Base-by-base conservation (phyloP, 768 basidiomycete species). In the Pisolithus orientalis region DNA sequence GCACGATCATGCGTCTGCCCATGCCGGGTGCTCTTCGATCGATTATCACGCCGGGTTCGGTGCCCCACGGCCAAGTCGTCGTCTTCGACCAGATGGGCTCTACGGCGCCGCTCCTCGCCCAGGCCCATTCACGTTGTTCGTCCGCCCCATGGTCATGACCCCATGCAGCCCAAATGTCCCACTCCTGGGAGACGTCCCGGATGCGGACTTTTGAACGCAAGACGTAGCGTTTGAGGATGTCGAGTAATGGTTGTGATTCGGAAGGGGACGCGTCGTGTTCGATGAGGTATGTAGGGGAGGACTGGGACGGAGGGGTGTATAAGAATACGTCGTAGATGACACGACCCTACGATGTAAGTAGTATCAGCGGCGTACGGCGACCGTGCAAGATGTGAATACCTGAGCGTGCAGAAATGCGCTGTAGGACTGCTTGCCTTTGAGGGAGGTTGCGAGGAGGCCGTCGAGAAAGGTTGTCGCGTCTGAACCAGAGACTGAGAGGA, bases 121-220 rank as follows among this genome's bases (percentile, higher is more conserved):
- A 72, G 29, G 63, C 70, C 82, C 83, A 86, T 47, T 59, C 65
- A 45, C 72, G 61, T 29, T 56, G 72, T 58, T 81, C 54, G 67
- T 55, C 64, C 70, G 63, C 25, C 55, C 72, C 71, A 21, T 59
- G 54, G 16, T 71, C 65, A 7, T 75, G 73, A 0, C 84, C 85
- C 90, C 92, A 98, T 6, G 83, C 79, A 0, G 85, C 79, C 84
- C 89, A 95, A 11, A 90, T 78, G 57, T 87, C 83, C 70, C 82
- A 92, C 56, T 91, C 80, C 1, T 80, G 77, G 4, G 89, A 83
- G 4, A 85, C 85, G 62, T 91, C 86, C 49, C 80, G 76, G 24
- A 97, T 72, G 63, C 85, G 86, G 37, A 97, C 91, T 63, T 91
- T 94, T 13, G 93, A 86, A 5, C 95, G 85, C 1, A 99, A 79